Conservation (phyloP, 106 monocot genomes). For the Agapanthus africanus region DNA sequence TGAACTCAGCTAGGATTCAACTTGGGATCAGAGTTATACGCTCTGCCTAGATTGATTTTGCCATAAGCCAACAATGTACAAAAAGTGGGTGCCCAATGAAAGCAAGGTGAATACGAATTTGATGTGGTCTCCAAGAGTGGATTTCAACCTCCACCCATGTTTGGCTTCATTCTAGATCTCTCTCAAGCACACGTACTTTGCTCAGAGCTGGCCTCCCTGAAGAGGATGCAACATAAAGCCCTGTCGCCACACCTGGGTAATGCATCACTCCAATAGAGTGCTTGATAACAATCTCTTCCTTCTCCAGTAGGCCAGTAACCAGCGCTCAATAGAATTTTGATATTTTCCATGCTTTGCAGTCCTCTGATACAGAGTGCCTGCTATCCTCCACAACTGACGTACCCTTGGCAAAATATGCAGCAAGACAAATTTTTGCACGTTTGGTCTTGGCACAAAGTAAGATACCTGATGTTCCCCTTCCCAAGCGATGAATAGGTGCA, state of each 20-base stretch:
- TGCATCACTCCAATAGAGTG: constrained; percentile 77
- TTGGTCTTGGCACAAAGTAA: constrained; percentile 94
- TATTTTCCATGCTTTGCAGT: constrained; percentile 26
- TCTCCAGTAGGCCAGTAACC: constrained; percentile 49
- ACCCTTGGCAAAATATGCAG: constrained; percentile 70
- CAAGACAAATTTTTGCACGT: constrained; percentile 58
- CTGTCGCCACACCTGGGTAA: constrained; percentile 82
- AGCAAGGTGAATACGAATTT: too few relatives aligned
- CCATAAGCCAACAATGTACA: too few relatives aligned
- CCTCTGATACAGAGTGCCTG: constrained; percentile 28
- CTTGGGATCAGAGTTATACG: too few relatives aligned
- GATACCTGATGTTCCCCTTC: constrained; percentile 97
- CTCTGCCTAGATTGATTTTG: too few relatives aligned
- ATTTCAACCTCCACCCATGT: constrained; percentile 84
- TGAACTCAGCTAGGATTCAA: too few relatives aligned
- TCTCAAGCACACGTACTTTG: constrained; percentile 70
- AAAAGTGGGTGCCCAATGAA: too few relatives aligned
- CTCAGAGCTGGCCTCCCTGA: constrained; percentile 83
- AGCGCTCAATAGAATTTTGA: constrained; percentile 80
- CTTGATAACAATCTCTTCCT: constrained; percentile 59
- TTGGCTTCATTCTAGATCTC: constrained; percentile 36
- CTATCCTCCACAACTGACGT: constrained; percentile 30
- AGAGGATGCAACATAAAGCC: constrained; percentile 75
- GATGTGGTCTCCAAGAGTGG: too few relatives aligned
- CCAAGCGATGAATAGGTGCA: constrained; percentile 82